Evolutionary conservation across 1,139 yeast species (phyloP).

Genomic region (Kodamaea suecica): DNA sequence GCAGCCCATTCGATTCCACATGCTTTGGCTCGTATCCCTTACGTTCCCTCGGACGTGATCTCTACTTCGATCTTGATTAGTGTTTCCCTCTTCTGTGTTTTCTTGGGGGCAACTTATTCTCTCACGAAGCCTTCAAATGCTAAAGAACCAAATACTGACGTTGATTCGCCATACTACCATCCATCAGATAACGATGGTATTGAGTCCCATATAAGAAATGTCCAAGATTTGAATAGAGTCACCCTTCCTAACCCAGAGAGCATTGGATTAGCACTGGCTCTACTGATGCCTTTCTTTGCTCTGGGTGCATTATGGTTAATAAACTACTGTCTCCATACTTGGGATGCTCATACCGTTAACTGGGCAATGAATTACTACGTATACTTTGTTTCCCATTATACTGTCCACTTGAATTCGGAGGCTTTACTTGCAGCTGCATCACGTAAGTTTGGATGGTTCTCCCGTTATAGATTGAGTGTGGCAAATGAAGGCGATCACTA

Average conservation of each 20-base stretch:
- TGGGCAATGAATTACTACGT: slow-evolving; percentile 35
- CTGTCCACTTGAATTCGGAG: slow-evolving; percentile 3
- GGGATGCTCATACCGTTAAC: slow-evolving; percentile 22
- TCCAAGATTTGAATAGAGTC: slow-evolving; percentile 14
- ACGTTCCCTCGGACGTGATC: neutral
- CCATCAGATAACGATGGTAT: slow-evolving; percentile 43
- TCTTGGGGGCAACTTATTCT: slow-evolving; percentile 39
- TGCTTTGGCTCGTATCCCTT: neutral
- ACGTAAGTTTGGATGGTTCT: slow-evolving; percentile 9
- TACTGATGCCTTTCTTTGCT: slow-evolving; percentile 41
- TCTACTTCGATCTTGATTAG: slow-evolving; percentile 22
- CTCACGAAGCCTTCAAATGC: slow-evolving; percentile 45
- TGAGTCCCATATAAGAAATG: slow-evolving; percentile 16
- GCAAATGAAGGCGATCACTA: slow-evolving; percentile 19
- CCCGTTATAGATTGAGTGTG: slow-evolving; percentile 21
- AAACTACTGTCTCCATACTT: slow-evolving; percentile 29
- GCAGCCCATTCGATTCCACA: neutral
- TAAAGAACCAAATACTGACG: slow-evolving; percentile 31
- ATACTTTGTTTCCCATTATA: slow-evolving; percentile 9
- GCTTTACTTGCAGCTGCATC: neutral
- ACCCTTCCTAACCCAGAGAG: slow-evolving; percentile 11
- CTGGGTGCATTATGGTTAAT: slow-evolving; percentile 32
- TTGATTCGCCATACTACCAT: slow-evolving; percentile 38
- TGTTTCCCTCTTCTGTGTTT: slow-evolving; percentile 7
- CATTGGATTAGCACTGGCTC: slow-evolving; percentile 24